Base-by-base conservation (phyloP, 2,329 filamentous ascomycete genomes). In the Aspergillus uvarum region DNA sequence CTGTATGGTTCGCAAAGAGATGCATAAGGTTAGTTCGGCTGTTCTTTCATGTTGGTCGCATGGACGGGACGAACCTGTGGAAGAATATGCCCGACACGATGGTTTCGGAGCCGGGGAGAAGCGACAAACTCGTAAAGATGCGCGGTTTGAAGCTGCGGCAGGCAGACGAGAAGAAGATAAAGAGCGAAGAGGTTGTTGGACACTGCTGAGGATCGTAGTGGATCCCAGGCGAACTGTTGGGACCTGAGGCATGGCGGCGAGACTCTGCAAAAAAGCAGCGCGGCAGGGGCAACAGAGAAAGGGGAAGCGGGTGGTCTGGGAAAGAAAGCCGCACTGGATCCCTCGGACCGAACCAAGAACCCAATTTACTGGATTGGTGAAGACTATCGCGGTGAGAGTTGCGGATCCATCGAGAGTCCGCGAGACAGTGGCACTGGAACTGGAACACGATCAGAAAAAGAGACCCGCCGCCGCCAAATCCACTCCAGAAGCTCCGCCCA, bases 1-100 rank as follows among this genome's bases (percentile, higher is more conserved):
- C 54, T 68, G 65, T 62, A 32, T 58, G 62, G 42, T 19, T 26
- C 3, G 11, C n/a, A 26, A 7, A 16, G 24, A 38, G 22, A 42
- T 29, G 38, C 48, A 26, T 26, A 21, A 32, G 22, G 6, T 54
- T 19, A 26, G 19, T 16, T 22, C 14, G 32, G 26, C 32, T 26
- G 10, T 54, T 48, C 8, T n/a, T 16, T 19, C 12, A 24, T 22
- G n/a, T 24, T 54, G 12, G 5, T 35, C 16, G 2, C 24, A 16
- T 10, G 42, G 19, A 16, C 38, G 26, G 42, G 16, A 54, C 63
- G 56, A 8, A 58, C 31, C 11, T 53, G 47, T 16, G 63, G 56
- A 10, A 26, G 51, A 29, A 47, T n/a, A 42, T 47, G 24, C 16
- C 29, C 26, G 26, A 47, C 42, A 38, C 51, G n/a, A 6, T 31